Conservation (phyloP, 768 basidiomycete species). For the Pholiota molesta region DNA sequence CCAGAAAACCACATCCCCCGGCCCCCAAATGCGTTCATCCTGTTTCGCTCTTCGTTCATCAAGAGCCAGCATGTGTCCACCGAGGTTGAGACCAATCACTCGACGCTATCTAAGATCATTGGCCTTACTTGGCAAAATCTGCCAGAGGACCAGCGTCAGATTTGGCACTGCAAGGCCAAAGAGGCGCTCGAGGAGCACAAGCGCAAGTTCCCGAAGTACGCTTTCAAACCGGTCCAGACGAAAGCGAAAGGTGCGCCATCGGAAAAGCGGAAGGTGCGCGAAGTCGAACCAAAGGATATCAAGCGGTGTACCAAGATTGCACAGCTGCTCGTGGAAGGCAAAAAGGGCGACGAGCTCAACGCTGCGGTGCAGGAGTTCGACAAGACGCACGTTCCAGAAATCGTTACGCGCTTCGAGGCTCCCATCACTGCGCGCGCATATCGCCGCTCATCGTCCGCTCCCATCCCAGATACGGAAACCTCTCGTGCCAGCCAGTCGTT, state of each 20-base stretch:
- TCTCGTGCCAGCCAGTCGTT: constrained; percentile 33
- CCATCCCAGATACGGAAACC: constrained; percentile 45
- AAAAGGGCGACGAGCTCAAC: constrained; percentile 59
- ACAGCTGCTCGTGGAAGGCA: constrained; percentile 63
- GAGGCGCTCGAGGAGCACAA: constrained; percentile 77
- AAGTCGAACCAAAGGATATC: constrained; percentile 67
- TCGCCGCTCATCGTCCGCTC: constrained; percentile 68
- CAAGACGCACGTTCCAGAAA: constrained; percentile 57
- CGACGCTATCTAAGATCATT: constrained; percentile 83
- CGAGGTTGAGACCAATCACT: constrained; percentile 81
- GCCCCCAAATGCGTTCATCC: constrained; percentile 85
- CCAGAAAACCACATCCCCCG: constrained; percentile 79
- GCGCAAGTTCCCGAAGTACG: constrained; percentile 77
- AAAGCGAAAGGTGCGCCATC: constrained; percentile 45
- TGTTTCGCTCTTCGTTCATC: constrained; percentile 84
- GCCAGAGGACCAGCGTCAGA: constrained; percentile 71
- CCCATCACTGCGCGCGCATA: constrained; percentile 77
- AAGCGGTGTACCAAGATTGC: constrained; percentile 72
- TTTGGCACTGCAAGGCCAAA: constrained; percentile 81
- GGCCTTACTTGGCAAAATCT: constrained; percentile 83
- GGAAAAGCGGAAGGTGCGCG: constrained; percentile 65
- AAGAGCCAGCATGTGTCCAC: constrained; percentile 77
- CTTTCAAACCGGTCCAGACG: constrained; percentile 71
- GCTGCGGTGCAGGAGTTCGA: constrained; percentile 63
- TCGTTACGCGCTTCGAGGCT: constrained; percentile 76